Evolutionary conservation across 208 protist species (phyloP), one percentile per base, ranked within the genome.

Genomic region (Spongospora subterranea): DNA sequence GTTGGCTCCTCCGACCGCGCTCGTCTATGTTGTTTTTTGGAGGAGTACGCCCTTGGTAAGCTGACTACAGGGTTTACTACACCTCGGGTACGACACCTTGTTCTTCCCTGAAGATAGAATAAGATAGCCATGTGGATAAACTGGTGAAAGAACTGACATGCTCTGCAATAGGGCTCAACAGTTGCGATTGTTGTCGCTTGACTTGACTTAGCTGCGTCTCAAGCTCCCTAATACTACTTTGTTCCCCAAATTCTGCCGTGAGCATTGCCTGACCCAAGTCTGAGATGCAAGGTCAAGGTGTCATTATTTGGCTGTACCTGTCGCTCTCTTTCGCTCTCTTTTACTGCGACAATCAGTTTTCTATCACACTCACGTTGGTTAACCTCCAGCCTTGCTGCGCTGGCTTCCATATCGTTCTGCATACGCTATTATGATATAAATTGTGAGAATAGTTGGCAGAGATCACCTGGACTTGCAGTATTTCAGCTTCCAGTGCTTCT

Each of bases 131-230:
- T n/a, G 17, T 13, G 35, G 35, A 35, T 17, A n/a, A 82, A 82
- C 6, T n/a, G 40, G 17, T 82, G 40, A 13, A 82, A 82, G 35
- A 6, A 82, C 17, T 45, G 54, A 82, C 71, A 82, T 82, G n/a
- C 35, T 82, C 71, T 40, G 71, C 17, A 43, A 82, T 82, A 17
- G 71, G 71, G 35, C 71, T 82, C 6, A 82, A n/a, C n/a, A 82
- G 71, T 43, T 43, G n/a, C 6, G 71, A 82, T 82, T 82, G 71
- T 35, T 82, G 71, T 82, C n/a, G 71, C 71, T 82, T 82, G 71
- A 43, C 71, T 20, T 35, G 71, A 35, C 17, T 40, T n/a, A 82
- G 71, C 71, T 82, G 71, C 17, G 71, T 39, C n/a, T 82, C 71
- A 13, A 82, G 71, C 35, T 82, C n/a, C n/a, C 71, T 35, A n/a